Base-by-base conservation (phyloP, 805 yeast species). In the Saccharomycopsis javanensis region DNA sequence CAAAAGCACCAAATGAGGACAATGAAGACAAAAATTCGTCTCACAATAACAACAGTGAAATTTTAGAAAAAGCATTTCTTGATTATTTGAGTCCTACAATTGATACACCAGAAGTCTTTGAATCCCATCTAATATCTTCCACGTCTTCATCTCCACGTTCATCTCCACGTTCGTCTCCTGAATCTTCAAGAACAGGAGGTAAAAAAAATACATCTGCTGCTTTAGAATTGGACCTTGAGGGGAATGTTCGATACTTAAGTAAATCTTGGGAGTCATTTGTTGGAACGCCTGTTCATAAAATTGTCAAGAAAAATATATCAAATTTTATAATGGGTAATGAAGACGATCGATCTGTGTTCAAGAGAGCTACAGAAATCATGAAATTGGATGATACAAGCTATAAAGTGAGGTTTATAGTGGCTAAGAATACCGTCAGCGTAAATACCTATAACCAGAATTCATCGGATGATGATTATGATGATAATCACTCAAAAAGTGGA, bases 201-300 rank as follows among this genome's bases (percentile, higher is more conserved):
- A 77, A 85, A 1, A 76, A 78, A 59, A 84, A 83, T 61, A 86
- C 88, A 1, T 83, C 88, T 11, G 82, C 85, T n/a, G 84, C 92
- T 2, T 71, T 92, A 71, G 99, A 92, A 69, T 72, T 94, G 60
- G 91, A 85, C 65, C 71, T 89, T 66, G 85, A 84, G 64, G 89
- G 97, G 31, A 80, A 77, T 34, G 83, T 94, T n/a, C 78, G 79
- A 55, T 88, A 86, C 67, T 68, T 90, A 27, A 80, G 92, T 61
- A 79, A 79, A 61, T 80, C 85, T 62, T 92, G 97, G 97, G 85
- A 83, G 62, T 66, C 77, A 7, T 76, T 90, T 6, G 88, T 88
- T 8, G 95, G 95, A 1, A 85, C 89, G 0, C 74, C 73, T 13
- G 73, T 79, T 3, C 68, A 71, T 11, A 81, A 82, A 65, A 74